Percentiles rank a stretch among this genome's conserved stretches.
These are phyloP conservation scores for Abelmoschus esculentus DNA, from an alignment of 345 rosid species.

Conservation along the genomic window DNA sequence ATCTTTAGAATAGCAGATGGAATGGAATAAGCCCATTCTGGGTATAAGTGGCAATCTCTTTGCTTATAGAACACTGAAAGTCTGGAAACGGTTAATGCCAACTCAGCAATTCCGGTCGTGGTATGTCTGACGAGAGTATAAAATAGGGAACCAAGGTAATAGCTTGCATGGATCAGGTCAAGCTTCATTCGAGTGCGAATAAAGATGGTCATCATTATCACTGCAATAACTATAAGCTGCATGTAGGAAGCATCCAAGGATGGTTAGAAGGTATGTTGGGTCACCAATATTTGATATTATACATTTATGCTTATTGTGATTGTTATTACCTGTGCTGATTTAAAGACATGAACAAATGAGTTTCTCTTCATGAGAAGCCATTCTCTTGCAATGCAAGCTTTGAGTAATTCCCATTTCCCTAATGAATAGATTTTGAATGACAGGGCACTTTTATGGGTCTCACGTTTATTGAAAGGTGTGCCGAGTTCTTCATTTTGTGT, in stretches of 20 bases:
- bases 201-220: conserved; percentile 33
- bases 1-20: conserved; percentile 37
- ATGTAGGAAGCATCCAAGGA: not conserved
- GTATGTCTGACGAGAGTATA: conserved; percentile 27
- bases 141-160: conserved; percentile 33
- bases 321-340: conserved; percentile 30
- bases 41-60: conserved; percentile 35
- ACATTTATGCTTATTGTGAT: not conserved
- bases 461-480: conserved; percentile 29
- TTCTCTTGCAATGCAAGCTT: conserved; percentile 55
- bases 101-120: conserved; percentile 29
- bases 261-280: not conserved
- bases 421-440: conserved; percentile 38
- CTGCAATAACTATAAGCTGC: conserved; percentile 35
- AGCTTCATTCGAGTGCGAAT: conserved; percentile 23
- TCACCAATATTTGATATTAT: not conserved
- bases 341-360: conserved; percentile 32
- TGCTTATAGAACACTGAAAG: conserved; percentile 39
- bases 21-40: conserved; percentile 41
- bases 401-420: conserved; percentile 49
- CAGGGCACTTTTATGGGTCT: conserved; percentile 31
- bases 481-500: conserved; percentile 34
- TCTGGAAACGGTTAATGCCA: conserved; percentile 32
- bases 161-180: conserved; percentile 25
- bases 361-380: conserved; percentile 52